Percentiles rank a stretch among this genome's conserved stretches.
Conservation (phyloP, 345 rosid genomes). For the Populus alba region DNA sequence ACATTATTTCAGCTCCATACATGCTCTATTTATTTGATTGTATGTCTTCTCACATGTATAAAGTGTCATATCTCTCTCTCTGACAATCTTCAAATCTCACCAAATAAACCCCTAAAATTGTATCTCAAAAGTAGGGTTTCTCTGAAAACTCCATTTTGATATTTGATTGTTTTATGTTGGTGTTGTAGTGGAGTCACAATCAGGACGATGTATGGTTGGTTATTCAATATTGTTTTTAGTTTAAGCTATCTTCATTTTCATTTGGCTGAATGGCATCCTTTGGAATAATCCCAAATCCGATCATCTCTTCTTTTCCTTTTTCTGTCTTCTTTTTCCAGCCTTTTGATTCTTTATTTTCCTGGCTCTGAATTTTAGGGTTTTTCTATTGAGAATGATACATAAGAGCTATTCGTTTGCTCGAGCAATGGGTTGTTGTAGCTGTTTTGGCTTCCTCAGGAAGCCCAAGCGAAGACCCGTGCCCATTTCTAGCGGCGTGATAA, state of each 20-base stretch:
- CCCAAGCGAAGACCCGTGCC: slow-evolving; percentile 37
- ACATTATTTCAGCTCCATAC: no score
- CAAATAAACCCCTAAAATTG: not conserved
- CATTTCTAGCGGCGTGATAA: slow-evolving; percentile 21
- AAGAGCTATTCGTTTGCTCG: slow-evolving; percentile 53
- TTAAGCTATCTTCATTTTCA: slow-evolving; percentile 52
- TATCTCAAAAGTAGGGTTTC: not conserved
- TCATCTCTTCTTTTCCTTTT: slow-evolving; percentile 29
- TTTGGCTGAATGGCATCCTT: slow-evolving; percentile 92
- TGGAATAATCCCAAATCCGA: slow-evolving; percentile 47
- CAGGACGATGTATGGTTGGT: slow-evolving; percentile 50
- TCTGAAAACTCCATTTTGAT: not conserved
- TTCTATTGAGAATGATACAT: slow-evolving; percentile 8
- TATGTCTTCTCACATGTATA: no score
- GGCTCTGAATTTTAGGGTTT: slow-evolving; percentile 23
- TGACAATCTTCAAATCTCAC: not conserved
- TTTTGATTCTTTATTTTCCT: slow-evolving; percentile 18
- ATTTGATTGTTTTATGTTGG: not conserved
- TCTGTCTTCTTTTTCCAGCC: slow-evolving; percentile 30
- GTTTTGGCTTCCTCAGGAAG: slow-evolving; percentile 66
- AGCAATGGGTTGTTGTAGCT: slow-evolving; percentile 86
- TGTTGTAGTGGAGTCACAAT: not conserved
- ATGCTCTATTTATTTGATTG: no score
- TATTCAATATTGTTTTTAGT: slow-evolving; percentile 34
- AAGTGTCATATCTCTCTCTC: not conserved